phyloP scores from a whole-genome alignment of 108 stramenopile species.

The Skeletonema potamos region DNA sequence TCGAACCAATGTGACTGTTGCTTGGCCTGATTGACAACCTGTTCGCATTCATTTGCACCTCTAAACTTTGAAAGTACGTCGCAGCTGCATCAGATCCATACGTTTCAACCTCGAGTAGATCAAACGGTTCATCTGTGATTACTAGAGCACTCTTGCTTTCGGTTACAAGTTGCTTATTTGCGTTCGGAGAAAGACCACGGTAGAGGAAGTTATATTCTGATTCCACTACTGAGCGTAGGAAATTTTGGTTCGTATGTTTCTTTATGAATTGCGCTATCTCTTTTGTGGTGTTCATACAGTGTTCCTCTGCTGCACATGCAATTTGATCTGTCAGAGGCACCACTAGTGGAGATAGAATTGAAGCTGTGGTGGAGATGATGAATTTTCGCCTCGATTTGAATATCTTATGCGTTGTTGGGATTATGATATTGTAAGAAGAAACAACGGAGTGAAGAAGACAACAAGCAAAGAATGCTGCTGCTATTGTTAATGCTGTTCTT shows the following conservation, averaged over 20 bases:
- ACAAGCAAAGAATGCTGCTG: too few relatives aligned
- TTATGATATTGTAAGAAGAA: background rate
- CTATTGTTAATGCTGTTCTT: too few relatives aligned
- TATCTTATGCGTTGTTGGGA: background rate
- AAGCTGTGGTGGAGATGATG: background rate
- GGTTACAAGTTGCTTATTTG: background rate
- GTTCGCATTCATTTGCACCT: conserved; percentile 29
- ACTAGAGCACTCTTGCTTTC: conserved; percentile 14
- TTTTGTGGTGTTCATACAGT: background rate
- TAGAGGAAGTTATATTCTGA: conserved; percentile 39
- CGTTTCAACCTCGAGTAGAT: conserved; percentile 42
- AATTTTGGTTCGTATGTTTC: conserved; percentile 16
- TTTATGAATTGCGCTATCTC: conserved; percentile 27
- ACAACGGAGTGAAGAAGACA: background rate
- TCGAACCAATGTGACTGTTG: conserved; percentile 46
- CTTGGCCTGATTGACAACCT: conserved; percentile 33
- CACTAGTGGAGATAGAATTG: background rate
- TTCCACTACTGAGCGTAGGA: conserved; percentile 16
- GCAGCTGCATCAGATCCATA: conserved; percentile 44
- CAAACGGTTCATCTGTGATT: conserved; percentile 33
- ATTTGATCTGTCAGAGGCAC: background rate
- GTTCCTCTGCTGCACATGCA: background rate
- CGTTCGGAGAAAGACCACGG: conserved; percentile 25
- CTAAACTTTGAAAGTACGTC: conserved; percentile 41
- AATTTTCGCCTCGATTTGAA: background rate